Evolutionary conservation across 306 rosid species (phyloP), one percentile per base, ranked within the genome.

Genomic region (Carpinus viminea): DNA sequence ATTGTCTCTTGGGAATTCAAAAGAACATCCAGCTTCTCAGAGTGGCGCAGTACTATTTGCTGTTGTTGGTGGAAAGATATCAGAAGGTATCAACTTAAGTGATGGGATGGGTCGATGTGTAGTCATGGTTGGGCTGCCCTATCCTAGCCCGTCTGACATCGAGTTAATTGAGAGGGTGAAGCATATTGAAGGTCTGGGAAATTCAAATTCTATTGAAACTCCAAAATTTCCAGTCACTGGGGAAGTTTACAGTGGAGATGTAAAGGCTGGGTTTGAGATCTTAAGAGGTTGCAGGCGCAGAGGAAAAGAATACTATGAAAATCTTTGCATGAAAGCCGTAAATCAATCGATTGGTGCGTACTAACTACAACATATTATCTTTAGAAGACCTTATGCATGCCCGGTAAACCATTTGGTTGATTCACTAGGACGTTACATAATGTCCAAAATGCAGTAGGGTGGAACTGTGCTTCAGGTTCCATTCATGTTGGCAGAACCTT

Each of bases 311-410:
- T 91, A 95, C 74, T 95, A 95, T 38, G 97, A 95, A 81, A 95
- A 95, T 85, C 95, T 95, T 73, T 95, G 98, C 97, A 92, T 95
- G 98, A 95, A 95, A 80, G 97, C 98, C 54, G 97, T 95, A 69
- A 95, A 95, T 89, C 98, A 95, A 86, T 92, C 98, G 77, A 95
- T 95, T 59, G 98, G 98, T 95, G 65, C 48, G 91, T 84, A 72
- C 78, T 75, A 70, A 60, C 74, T 26, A 26, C 52, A 17, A 15
- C 55, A 38, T 68, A 34, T 54, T 26, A 50, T 65, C 6, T 53
- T 60, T 24, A 20, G n/a, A 72, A 68, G 12, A 2, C 59, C 51
- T 10, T 66, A 31, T 74, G 12, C 52, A 17, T 26, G 74, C 74
- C 21, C 18, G 15, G 13, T 26, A 71, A 51, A 78, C 31, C 52